These are phyloP conservation scores for Penicillium verhagenii DNA, from an alignment of 495 filamentous ascomycete species.

Conservation along the genomic window DNA sequence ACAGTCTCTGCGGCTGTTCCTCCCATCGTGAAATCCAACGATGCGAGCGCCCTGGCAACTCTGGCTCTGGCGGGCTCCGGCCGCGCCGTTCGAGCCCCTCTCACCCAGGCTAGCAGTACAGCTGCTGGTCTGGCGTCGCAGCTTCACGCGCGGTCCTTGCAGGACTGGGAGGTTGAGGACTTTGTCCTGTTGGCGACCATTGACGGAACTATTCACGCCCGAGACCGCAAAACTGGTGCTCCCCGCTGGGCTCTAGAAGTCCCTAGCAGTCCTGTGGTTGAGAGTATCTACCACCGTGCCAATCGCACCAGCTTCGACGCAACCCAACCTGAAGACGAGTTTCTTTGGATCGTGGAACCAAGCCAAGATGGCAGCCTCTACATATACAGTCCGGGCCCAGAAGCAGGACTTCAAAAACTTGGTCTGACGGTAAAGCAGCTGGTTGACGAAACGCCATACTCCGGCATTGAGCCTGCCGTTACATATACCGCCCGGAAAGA, in stretches of 20 bases:
- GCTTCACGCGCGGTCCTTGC: conserved; percentile 86
- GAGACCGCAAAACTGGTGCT: conserved; percentile 81
- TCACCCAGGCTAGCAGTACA: conserved; percentile 60
- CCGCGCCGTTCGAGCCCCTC: conserved; percentile 80
- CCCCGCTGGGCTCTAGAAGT: conserved; percentile 81
- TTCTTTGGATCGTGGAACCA: conserved; percentile 96
- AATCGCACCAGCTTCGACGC: conserved; percentile 62
- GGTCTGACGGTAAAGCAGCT: conserved; percentile 77
- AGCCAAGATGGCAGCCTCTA: conserved; percentile 86
- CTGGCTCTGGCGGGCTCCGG: conserved; percentile 79
- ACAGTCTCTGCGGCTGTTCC: conserved; percentile 22
- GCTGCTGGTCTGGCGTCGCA: conserved; percentile 74
- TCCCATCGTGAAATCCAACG: conserved; percentile 54
- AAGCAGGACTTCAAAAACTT: conserved; percentile 60
- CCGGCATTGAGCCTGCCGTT: conserved; percentile 64
- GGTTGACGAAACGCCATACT: conserved; percentile 66
- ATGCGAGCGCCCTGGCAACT: conserved; percentile 93
- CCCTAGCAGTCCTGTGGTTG: conserved; percentile 77
- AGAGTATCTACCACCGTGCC: conserved; percentile 77
- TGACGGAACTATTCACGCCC: conserved; percentile 92
- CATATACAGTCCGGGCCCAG: conserved; percentile 67
- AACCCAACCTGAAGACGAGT: conserved; percentile 68
- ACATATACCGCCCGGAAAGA: conserved; percentile 80
- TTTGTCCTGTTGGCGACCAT: conserved; percentile 99
- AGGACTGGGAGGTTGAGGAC: conserved; percentile 99